Evolutionary conservation across 176 grass and related monocot species (phyloP), one percentile per base, ranked within the genome.

Genomic region (Triticum monococcum): DNA sequence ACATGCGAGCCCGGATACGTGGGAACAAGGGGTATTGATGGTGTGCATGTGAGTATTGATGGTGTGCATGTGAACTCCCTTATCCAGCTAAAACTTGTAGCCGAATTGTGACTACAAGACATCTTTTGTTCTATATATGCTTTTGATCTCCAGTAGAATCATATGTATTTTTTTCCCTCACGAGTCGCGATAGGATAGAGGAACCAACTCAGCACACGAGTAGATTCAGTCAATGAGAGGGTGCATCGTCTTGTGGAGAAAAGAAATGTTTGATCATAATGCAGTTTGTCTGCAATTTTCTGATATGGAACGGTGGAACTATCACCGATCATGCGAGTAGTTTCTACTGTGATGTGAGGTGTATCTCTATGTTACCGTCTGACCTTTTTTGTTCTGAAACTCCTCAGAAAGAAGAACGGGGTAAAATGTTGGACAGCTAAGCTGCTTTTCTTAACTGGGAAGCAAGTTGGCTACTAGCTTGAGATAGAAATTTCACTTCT

Each of bases 1-100:
- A 99, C 79, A 99, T 99, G 97, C 90, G 97, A 84, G 90, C 97
- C 8, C 89, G 94, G 64, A 99, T 99, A 88, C 94, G 92, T 36
- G 97, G 97, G 63, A 99, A 97, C 67, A 99, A 99, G 78, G 97
- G 97, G 38, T 99, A 99, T 82, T 97, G 79, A 64, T 35, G 32
- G 32, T 63, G 77, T 91, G 30, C 13, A 40, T 23, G 31, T 1
- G 24, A 38, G 38, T 99, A 99, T 82, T 97, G 79, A 64, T 35
- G 32, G 32, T 63, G 77, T 91, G 30, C 13, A 40, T 23, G 31
- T 1, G 24, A 38, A 22, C 17, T 81, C 2, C 26, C 14, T 13
- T 12, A 54, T 40, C 17, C 76, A 81, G 30, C 62, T 61, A 74
- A 65, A 72, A 41, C 43, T 50, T 80, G 0, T 68, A 84, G 48